A percentile compares a stretch with the other conserved stretches of the same genome.
Evolutionary conservation across 495 filamentous ascomycete genomes (phyloP).

Genomic region (Tuber aestivum): DNA sequence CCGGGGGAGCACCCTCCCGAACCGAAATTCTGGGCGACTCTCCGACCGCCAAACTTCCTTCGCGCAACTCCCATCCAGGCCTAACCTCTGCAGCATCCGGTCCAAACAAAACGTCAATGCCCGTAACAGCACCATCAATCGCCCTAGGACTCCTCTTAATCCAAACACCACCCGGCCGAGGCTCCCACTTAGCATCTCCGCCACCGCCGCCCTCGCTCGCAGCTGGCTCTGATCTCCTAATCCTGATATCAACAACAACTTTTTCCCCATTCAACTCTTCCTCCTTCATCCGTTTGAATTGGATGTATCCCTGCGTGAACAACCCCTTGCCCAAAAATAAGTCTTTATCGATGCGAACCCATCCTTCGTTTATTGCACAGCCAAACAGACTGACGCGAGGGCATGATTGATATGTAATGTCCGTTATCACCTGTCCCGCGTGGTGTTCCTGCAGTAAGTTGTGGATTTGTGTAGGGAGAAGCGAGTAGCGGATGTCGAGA

Average conservation of each 20-base stretch:
- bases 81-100: constrained; percentile 88
- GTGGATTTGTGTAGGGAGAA: constrained; percentile 72
- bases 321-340: constrained; percentile 70
- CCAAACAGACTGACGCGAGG: constrained; percentile 68
- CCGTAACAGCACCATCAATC: constrained; percentile 68
- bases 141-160: constrained; percentile 69
- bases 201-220: constrained; percentile 53
- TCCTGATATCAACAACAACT: constrained; percentile 74
- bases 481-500: constrained; percentile 73
- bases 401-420: constrained; percentile 78
- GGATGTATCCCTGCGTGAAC: constrained; percentile 73
- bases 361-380: constrained; percentile 61
- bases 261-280: constrained; percentile 74
- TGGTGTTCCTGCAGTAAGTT: constrained; percentile 76
- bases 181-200: constrained; percentile 69
- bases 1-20: constrained; percentile 60
- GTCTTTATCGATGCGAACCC: constrained; percentile 88
- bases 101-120: constrained; percentile 85
- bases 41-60: constrained; percentile 49
- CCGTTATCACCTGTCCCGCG: constrained; percentile 73
- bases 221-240: constrained; percentile 69
- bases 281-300: constrained; percentile 80
- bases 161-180: constrained; percentile 75
- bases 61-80: constrained; percentile 69
- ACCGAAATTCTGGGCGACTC: constrained; percentile 66